phyloP scores from a whole-genome alignment of 768 basidiomycete genomes.

The Dacryopinax primogenitus region DNA sequence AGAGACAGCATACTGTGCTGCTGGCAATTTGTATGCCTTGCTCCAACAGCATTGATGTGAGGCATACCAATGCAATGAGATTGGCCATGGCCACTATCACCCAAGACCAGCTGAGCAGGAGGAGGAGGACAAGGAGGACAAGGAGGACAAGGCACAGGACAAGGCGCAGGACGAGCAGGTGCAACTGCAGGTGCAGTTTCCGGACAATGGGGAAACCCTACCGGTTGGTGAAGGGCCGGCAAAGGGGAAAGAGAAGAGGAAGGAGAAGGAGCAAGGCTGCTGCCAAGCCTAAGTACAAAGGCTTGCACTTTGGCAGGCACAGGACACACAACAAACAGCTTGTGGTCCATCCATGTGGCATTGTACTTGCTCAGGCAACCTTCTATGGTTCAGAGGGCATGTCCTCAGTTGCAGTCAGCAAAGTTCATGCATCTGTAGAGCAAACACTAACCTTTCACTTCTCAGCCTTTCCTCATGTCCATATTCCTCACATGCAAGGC shows the following conservation, averaged over 20 bases:
- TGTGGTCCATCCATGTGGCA: slow-evolving; percentile 26
- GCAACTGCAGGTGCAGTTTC: no score
- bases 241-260: slow-evolving; percentile 10
- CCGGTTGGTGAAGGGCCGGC: slow-evolving; percentile 11
- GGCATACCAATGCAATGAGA: background rate
- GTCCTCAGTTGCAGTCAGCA: slow-evolving; percentile 23
- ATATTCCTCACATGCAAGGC: background rate
- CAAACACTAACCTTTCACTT: background rate
- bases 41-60: background rate
- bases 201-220: slow-evolving; percentile 15
- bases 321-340: slow-evolving; percentile 30
- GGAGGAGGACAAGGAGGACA: slow-evolving; percentile 15
- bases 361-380: slow-evolving; percentile 25
- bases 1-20: background rate
- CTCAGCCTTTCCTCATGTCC: background rate
- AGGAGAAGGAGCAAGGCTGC: slow-evolving; percentile 21
- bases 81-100: background rate
- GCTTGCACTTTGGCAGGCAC: slow-evolving; percentile 24
- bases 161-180: no score
- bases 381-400: slow-evolving; percentile 28
- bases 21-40: background rate
- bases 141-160: background rate
- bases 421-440: background rate
- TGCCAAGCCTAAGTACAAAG: no score
- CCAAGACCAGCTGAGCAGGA: background rate